Evolutionary conservation across 768 basidiomycete genomes (phyloP), one percentile per base, ranked within the genome.

Genomic region (Wakefieldia striispora): DNA sequence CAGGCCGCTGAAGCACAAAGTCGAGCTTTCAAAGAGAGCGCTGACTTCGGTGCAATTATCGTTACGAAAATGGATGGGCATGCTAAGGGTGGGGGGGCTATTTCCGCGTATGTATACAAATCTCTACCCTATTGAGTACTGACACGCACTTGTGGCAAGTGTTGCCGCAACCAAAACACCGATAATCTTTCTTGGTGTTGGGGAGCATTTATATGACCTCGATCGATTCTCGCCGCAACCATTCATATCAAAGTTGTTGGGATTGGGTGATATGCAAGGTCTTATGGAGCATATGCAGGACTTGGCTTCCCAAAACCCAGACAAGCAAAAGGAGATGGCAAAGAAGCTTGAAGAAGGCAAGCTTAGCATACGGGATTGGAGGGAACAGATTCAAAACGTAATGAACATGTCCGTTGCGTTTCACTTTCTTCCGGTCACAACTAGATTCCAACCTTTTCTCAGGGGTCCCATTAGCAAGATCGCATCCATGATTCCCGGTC

Each of bases 51-150:
- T 49, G 97, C 95, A 2, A 99, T 99, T 57, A 97, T 99, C 51
- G 97, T 99, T 14, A 99, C 97, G 11, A 99, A 99, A 72, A 92
- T 99, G 85, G 97, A 99, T 60, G 97, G 97, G 4, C 97, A 99
- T 61, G 97, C 97, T 1, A 98, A 97, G 67, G 97, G 97, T 48
- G 97, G 97, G 68, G 97, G 97, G 20, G 97, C 97, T 26, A 98
- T 99, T 52, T 99, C 97, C 39, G 95, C 95, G 95, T 97, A 72
- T 51, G 93, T 78, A 19, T 36, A 31, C 26, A 5, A 2, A 2
- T 33, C 19, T 26, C 33, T 21, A 37, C 19, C 8, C 20, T 38
- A 10, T 24, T 27, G 21, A 43, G 17, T 12, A n/a, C 47, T 60
- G 31, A 59, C 54, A n/a, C 8, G n/a, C 29, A 31, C 47, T 31